Evolutionary conservation across 1,284 basidiomycete genomes (phyloP), one percentile per base, ranked within the genome.

Genomic region (Trametes pubescens): DNA sequence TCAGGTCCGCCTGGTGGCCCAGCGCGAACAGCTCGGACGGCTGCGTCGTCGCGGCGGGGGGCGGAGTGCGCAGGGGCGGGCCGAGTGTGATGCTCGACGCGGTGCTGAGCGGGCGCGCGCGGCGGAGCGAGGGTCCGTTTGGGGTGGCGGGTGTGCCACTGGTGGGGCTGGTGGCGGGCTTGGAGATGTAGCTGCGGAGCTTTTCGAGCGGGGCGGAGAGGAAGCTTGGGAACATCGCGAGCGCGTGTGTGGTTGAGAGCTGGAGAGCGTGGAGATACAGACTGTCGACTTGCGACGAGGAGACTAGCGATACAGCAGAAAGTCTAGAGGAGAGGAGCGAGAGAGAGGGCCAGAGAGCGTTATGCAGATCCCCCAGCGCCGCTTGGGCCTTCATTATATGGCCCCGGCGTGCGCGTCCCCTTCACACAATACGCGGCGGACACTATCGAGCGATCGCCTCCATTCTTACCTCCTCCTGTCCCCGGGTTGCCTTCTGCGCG

Each of bases 1-100:
- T 61, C 56, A 66, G 67, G 60, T 64, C 62, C 22, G 51, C 44
- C 48, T 68, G 67, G 54, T 68, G 59, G 47, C 59, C 51, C n/a
- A 68, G 51, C 22, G 53, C 47, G 16, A 57, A 47, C 26, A 65
- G 59, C 40, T 54, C 38, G 14, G 59, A 60, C 7, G 56, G 47
- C 34, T 65, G 61, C n/a, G 34, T 44, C 16, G 60, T 32, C 13
- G 46, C 34, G 32, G 49, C 40, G 6, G 57, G 46, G 35, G 49
- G 18, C 16, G 57, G 52, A 4, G 64, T 48, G 1, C 61, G 54
- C 14, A 47, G 35, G 10, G 53, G 53, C 16, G 52, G 34, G 22
- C 47, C 52, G 53, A 56, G 60, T 13, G 60, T 56, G 5, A 56
- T 49, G 48, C 53, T 61, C 26, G 60, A 56, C 26, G 60, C 47